A percentile compares a stretch with the other conserved stretches of the same genome.
phyloP scores from a whole-genome alignment of 306 rosid genomes.

The Oemleria cerasiformis region DNA sequence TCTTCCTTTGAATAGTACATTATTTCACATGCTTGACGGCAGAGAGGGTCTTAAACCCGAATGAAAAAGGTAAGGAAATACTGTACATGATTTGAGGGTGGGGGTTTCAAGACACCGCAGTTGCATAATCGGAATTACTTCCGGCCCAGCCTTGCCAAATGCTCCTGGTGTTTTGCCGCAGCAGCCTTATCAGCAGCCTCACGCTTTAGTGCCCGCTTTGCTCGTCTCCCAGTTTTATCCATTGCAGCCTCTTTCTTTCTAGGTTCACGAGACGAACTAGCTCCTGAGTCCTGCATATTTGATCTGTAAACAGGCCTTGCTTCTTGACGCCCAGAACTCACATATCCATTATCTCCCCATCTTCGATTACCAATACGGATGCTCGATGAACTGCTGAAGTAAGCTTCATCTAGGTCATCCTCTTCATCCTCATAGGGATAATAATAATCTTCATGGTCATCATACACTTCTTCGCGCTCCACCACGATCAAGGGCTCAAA shows the following conservation, averaged over 20 bases:
- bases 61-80: not conserved
- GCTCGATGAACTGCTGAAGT: constrained; percentile 48
- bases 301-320: constrained; percentile 57
- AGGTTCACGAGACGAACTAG: constrained; percentile 62
- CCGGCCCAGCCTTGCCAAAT: constrained; percentile 59
- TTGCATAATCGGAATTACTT: constrained; percentile 29
- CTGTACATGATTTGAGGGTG: constrained; percentile 27
- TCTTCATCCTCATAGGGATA: constrained; percentile 50
- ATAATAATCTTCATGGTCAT: constrained; percentile 44
- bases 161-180: constrained; percentile 74
- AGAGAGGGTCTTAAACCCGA: not conserved
- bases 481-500: constrained; percentile 54
- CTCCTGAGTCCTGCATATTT: constrained; percentile 42
- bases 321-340: constrained; percentile 70
- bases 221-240: constrained; percentile 61
- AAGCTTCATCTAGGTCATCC: constrained; percentile 56
- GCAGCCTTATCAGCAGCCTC: constrained; percentile 92
- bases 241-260: constrained; percentile 41
- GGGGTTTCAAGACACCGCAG: constrained; percentile 10
- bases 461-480: constrained; percentile 37
- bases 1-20: not conserved
- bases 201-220: constrained; percentile 77
- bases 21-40: constrained; percentile 7
- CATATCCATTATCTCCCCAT: constrained; percentile 88
- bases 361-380: constrained; percentile 81